These are phyloP conservation scores for Globisporangium carolinianum DNA, from an alignment of 352 stramenopile genomes.

Conservation along the genomic window DNA sequence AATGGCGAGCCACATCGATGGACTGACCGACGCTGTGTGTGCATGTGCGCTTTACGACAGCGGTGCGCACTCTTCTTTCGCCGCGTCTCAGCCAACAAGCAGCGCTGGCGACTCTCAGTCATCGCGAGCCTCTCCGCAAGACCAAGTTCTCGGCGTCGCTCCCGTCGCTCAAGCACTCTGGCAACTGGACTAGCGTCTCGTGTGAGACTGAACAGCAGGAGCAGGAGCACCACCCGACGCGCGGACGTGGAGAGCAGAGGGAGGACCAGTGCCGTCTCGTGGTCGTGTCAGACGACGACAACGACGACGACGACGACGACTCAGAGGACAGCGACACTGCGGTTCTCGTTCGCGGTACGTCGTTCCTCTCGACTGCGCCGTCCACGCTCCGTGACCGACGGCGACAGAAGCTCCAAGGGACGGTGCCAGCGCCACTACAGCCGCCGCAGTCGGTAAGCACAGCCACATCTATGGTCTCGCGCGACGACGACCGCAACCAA, in stretches of 20 bases:
- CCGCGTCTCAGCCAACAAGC: neutral
- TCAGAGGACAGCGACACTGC: slow-evolving; percentile 16
- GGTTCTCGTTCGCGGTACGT: slow-evolving; percentile 7
- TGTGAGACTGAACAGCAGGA: neutral
- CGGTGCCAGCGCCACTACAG: slow-evolving; percentile 7
- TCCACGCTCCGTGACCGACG: slow-evolving; percentile 19
- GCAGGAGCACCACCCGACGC: neutral
- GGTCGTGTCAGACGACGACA: slow-evolving; percentile 4
- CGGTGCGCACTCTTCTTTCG: too few relatives aligned
- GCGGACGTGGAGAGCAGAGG: too few relatives aligned
- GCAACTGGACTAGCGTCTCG: neutral
- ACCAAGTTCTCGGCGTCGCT: slow-evolving; percentile 21
- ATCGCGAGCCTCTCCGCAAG: slow-evolving; percentile 12
- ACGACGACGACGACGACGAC: slow-evolving; percentile 11
- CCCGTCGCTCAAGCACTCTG: slow-evolving; percentile 5
- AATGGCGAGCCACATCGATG: too few relatives aligned
- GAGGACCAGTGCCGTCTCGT: neutral
- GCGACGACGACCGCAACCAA: slow-evolving; percentile 27
- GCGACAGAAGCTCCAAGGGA: slow-evolving; percentile 14
- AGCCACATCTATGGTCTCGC: slow-evolving; percentile 21
- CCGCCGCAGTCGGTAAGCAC: slow-evolving; percentile 7
- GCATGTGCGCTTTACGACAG: too few relatives aligned
- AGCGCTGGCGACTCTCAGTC: slow-evolving; percentile 4
- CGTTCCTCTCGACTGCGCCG: slow-evolving; percentile 3
- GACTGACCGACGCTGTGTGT: too few relatives aligned